These are phyloP conservation scores for Naganishia albida DNA, from an alignment of 1,284 basidiomycete species.

Conservation along the genomic window DNA sequence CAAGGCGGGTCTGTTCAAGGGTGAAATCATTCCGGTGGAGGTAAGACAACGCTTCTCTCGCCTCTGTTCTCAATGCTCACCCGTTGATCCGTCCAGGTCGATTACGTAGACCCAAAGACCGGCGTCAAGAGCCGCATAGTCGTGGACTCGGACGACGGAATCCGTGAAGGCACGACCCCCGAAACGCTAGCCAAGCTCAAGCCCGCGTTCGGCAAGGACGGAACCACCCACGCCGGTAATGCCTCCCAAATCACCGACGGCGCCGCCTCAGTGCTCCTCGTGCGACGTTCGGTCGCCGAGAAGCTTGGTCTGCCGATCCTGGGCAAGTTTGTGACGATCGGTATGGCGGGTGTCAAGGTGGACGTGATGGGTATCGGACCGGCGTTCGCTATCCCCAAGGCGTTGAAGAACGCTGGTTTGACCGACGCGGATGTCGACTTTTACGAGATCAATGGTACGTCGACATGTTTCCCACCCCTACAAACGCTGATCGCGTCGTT, in stretches of 20 bases:
- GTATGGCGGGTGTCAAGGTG: slow-evolving; percentile 67
- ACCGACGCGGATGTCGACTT: slow-evolving; percentile 79
- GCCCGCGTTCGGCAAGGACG: slow-evolving; percentile 78
- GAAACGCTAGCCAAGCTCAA: slow-evolving; percentile 81
- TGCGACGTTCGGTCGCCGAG: slow-evolving; percentile 81
- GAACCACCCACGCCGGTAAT: slow-evolving; percentile 70
- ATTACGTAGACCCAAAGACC: slow-evolving; percentile 71
- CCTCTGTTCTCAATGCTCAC: not conserved
- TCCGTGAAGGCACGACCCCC: slow-evolving; percentile 80
- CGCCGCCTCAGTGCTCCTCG: slow-evolving; percentile 88
- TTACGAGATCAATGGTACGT: slow-evolving; percentile 71
- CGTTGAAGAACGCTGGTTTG: slow-evolving; percentile 72
- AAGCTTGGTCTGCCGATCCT: slow-evolving; percentile 86
- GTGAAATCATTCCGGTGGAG: slow-evolving; percentile 78
- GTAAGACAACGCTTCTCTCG: slow-evolving; percentile 53
- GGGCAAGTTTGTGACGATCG: slow-evolving; percentile 83
- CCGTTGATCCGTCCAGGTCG: not conserved
- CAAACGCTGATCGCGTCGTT: not conserved
- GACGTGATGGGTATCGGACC: slow-evolving; percentile 67
- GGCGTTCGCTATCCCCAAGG: slow-evolving; percentile 84
- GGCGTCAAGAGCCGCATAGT: slow-evolving; percentile 69
- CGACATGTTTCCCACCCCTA: not conserved
- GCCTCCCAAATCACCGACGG: slow-evolving; percentile 97
- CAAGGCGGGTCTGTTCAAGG: slow-evolving; percentile 79
- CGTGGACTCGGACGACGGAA: slow-evolving; percentile 80